These are phyloP conservation scores for Calophaca sinica DNA, from an alignment of 306 rosid genomes.

Conservation along the genomic window DNA sequence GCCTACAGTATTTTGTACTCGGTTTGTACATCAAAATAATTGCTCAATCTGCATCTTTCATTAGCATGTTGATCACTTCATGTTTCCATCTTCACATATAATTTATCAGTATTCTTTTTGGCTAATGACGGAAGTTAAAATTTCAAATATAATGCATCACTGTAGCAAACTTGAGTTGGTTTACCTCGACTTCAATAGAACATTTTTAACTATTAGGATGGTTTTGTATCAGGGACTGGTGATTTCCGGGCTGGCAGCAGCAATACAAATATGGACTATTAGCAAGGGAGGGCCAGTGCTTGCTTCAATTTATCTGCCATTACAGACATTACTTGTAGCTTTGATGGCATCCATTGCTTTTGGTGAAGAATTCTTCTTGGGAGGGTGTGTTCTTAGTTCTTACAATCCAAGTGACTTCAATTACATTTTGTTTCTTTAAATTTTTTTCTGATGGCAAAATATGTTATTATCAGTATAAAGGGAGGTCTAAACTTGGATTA, in stretches of 20 bases:
- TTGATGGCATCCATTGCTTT: slow-evolving; percentile 59
- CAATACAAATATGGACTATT: slow-evolving; percentile 77
- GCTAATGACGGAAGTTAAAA: slow-evolving; percentile 3
- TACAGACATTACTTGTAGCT: slow-evolving; percentile 69
- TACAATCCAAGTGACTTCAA: slow-evolving; percentile 9
- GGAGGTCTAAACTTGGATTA: neutral
- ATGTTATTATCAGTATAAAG: neutral
- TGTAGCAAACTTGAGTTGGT: slow-evolving; percentile 19
- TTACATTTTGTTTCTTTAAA: slow-evolving; percentile 18
- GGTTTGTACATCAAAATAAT: slow-evolving; percentile 53
- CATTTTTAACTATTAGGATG: too few relatives aligned
- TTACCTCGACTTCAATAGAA: too few relatives aligned
- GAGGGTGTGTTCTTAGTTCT: slow-evolving; percentile 61
- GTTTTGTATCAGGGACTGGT: slow-evolving; percentile 72
- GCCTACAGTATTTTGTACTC: slow-evolving; percentile 59
- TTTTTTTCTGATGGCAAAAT: neutral
- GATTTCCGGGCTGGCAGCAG: slow-evolving; percentile 70
- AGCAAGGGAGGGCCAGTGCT: slow-evolving; percentile 76
- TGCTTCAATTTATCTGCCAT: slow-evolving; percentile 67
- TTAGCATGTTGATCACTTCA: slow-evolving; percentile 18
- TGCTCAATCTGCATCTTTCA: slow-evolving; percentile 30
- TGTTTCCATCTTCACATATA: slow-evolving; percentile 35
- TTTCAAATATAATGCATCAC: neutral
- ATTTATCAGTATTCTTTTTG: neutral
- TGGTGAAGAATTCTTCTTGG: slow-evolving; percentile 72